Conservation (phyloP, 2,329 filamentous ascomycete species). For the Macrophomina phaseolina region DNA sequence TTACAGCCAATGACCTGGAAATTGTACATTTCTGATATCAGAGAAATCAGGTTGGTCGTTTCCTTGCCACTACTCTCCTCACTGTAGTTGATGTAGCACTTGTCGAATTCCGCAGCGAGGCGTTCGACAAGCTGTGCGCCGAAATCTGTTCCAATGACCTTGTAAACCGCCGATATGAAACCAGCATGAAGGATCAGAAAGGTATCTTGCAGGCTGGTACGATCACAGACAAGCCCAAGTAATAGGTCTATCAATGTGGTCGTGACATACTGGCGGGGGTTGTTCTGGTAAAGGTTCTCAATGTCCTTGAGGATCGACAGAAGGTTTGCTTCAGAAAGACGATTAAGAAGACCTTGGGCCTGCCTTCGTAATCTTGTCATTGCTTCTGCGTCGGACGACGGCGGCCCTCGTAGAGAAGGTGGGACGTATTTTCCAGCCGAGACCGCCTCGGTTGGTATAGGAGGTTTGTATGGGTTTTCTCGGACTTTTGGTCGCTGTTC, state of each 20-base stretch:
- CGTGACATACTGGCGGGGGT: constrained; percentile 88
- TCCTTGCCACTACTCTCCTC: constrained; percentile 60
- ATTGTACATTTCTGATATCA: constrained; percentile 87
- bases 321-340: constrained; percentile 89
- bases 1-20: constrained; percentile 85
- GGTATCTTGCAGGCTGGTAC: constrained; percentile 79
- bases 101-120: constrained; percentile 76
- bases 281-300: constrained; percentile 80
- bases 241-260: constrained; percentile 78
- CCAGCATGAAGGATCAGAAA: constrained; percentile 90
- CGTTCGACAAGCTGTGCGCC: constrained; percentile 84
- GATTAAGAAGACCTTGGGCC: constrained; percentile 87
- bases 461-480: constrained; percentile 91
- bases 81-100: constrained; percentile 60
- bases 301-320: constrained; percentile 82
- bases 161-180: constrained; percentile 87
- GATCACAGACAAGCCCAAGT: constrained; percentile 78
- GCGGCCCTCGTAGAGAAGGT: constrained; percentile 74
- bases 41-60: constrained; percentile 76
- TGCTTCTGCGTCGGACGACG: constrained; percentile 69
- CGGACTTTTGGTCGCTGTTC: constrained; percentile 55
- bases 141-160: constrained; percentile 84
- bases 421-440: constrained; percentile 80
- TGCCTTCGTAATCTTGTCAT: constrained; percentile 75
- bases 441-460: constrained; percentile 53